Conservation (phyloP, 192 early-diverging fungal species). For the Coemansia sp. region DNA sequence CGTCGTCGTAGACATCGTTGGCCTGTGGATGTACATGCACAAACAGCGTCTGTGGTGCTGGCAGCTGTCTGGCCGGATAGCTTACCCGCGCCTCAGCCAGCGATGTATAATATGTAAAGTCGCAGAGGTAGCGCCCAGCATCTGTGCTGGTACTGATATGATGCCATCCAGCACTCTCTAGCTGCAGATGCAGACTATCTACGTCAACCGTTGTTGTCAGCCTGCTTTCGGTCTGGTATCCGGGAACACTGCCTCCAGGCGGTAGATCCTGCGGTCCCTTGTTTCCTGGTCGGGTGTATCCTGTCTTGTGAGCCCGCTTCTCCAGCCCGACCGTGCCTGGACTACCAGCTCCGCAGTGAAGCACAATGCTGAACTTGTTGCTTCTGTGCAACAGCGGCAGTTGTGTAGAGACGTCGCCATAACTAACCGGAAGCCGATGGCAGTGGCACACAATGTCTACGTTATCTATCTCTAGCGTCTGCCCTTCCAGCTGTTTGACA, state of each 20-base stretch:
- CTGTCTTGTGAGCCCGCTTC: slow-evolving; percentile 49
- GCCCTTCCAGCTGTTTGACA: slow-evolving; percentile 23
- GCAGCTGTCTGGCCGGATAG: slow-evolving; percentile 8
- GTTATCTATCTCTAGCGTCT: slow-evolving; percentile 7
- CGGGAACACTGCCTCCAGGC: slow-evolving; percentile 25
- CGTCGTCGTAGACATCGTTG: slow-evolving; percentile 30
- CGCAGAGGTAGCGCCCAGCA: slow-evolving; percentile 61
- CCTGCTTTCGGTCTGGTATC: slow-evolving; percentile 20
- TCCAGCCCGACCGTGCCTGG: slow-evolving; percentile 51
- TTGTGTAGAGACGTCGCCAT: slow-evolving; percentile 46
- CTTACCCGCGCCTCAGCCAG: slow-evolving; percentile 34
- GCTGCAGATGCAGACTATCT: slow-evolving; percentile 23
- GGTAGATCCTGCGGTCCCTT: slow-evolving; percentile 37
- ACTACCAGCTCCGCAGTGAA: slow-evolving; percentile 57
- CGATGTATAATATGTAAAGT: slow-evolving; percentile 59
- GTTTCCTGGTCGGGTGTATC: slow-evolving; percentile 55
- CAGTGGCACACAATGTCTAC: slow-evolving; percentile 26
- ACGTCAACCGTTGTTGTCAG: slow-evolving; percentile 49
- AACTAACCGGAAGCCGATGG: slow-evolving; percentile 60
- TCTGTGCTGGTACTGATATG: slow-evolving; percentile 40
- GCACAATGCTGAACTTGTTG: slow-evolving; percentile 45
- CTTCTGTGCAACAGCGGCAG: slow-evolving; percentile 47
- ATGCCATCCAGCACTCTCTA: slow-evolving; percentile 42
- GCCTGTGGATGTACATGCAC: slow-evolving; percentile 50
- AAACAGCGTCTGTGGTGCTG: slow-evolving; percentile 45